Evolutionary conservation across 1,139 yeast genomes (phyloP).

Genomic region (Saccharomyces hybrid): DNA sequence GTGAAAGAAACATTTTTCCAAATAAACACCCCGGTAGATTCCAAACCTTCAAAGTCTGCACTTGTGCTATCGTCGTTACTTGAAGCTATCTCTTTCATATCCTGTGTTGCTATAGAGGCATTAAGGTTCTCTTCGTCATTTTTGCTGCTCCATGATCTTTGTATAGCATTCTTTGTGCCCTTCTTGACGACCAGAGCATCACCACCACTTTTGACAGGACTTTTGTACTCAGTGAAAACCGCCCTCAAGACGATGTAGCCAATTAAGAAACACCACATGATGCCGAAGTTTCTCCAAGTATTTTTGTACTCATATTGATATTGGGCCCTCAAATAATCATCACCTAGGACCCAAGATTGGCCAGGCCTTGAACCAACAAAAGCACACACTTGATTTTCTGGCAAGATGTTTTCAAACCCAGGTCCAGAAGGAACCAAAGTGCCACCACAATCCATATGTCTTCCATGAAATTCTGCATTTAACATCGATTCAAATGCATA

Average conservation of each 20-base stretch:
- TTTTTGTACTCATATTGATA: conserved; percentile 37
- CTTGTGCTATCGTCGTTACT: conserved; percentile 8
- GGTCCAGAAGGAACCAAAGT: conserved; percentile 46
- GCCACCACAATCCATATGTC: conserved; percentile 44
- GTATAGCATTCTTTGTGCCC: conserved; percentile 17
- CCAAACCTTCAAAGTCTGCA: conserved; percentile 21
- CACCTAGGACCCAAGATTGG: conserved; percentile 39
- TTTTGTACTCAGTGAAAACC: conserved; percentile 36
- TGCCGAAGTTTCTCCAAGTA: conserved; percentile 49
- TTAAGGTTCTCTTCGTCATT: conserved; percentile 19
- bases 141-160: neutral
- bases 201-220: conserved; percentile 37
- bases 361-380: conserved; percentile 41
- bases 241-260: conserved; percentile 35
- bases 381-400: conserved; percentile 45
- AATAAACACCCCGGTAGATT: conserved; percentile 31
- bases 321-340: conserved; percentile 35
- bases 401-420: conserved; percentile 38
- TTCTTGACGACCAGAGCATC: conserved; percentile 38
- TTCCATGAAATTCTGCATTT: conserved; percentile 51
- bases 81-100: conserved; percentile 14
- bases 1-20: conserved; percentile 40
- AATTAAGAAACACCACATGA: conserved; percentile 38
- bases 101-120: conserved; percentile 10
- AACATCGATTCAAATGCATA: conserved; percentile 53